Percentiles rank a stretch among this genome's conserved stretches.
Evolutionary conservation across 2,329 filamentous ascomycete genomes (phyloP).

Genomic region (Microsporum audouinii): DNA sequence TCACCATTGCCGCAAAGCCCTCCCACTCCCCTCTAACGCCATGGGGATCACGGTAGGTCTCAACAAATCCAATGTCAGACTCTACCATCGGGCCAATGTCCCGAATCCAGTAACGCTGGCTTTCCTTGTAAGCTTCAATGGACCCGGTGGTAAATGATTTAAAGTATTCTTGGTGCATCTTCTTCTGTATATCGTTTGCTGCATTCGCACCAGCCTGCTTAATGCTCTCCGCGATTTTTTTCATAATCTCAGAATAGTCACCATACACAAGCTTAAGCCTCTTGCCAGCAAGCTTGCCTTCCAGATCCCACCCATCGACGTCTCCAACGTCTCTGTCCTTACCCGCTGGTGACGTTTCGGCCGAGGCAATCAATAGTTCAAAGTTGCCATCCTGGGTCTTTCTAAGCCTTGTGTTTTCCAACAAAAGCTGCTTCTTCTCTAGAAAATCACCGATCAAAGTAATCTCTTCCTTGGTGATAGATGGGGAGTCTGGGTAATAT

Average conservation of each 20-base stretch:
- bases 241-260: slow-evolving; percentile 62
- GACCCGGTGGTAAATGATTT: slow-evolving; percentile 65
- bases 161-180: slow-evolving; percentile 63
- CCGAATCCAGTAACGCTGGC: slow-evolving; percentile 69
- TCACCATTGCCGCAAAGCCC: slow-evolving; percentile 58
- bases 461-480: slow-evolving; percentile 66
- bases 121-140: slow-evolving; percentile 66
- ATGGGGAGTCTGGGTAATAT: slow-evolving; percentile 66
- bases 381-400: slow-evolving; percentile 55
- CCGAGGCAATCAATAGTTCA: slow-evolving; percentile 65
- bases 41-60: slow-evolving; percentile 73
- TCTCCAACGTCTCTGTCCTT: slow-evolving; percentile 59
- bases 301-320: slow-evolving; percentile 49
- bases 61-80: slow-evolving; percentile 71
- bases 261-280: slow-evolving; percentile 62
- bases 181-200: slow-evolving; percentile 61
- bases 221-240: slow-evolving; percentile 52
- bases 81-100: slow-evolving; percentile 73
- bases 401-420: slow-evolving; percentile 64
- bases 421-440: slow-evolving; percentile 57
- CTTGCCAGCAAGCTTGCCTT: slow-evolving; percentile 53
- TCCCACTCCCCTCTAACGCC: slow-evolving; percentile 77
- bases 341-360: slow-evolving; percentile 46
- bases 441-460: slow-evolving; percentile 60
- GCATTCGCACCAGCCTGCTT: slow-evolving; percentile 57